phyloP scores from a whole-genome alignment of 2,329 filamentous ascomycete species.

The Fusarium hostae region DNA sequence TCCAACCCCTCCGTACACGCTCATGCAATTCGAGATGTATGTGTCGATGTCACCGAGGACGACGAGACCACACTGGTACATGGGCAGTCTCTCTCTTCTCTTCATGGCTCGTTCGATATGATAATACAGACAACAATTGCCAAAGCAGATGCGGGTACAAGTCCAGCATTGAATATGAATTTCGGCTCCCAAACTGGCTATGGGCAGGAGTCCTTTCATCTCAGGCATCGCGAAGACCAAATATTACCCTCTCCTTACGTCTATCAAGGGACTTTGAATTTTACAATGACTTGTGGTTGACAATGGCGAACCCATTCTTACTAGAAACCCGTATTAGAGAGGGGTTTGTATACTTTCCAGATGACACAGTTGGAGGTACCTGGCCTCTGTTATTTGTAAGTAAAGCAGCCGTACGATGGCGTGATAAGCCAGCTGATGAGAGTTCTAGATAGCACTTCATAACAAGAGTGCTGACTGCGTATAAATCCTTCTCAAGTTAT shows the following conservation, averaged over 20 bases:
- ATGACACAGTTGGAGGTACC: rapidly evolving
- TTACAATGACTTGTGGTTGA: rapidly evolving
- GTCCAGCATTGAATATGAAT: neutral
- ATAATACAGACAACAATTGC: rapidly evolving
- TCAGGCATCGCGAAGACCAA: neutral
- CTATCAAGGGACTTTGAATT: neutral
- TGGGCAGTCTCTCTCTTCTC: neutral
- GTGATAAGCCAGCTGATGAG: rapidly evolving
- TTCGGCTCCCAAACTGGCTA: slow-evolving; percentile 22
- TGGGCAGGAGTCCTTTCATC: neutral
- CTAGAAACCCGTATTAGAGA: neutral
- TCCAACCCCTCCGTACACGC: neutral
- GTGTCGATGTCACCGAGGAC: slow-evolving; percentile 18
- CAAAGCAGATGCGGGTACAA: neutral
- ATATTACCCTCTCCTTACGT: neutral
- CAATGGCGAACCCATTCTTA: rapidly evolving
- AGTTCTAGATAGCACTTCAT: rapidly evolving
- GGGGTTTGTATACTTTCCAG: neutral
- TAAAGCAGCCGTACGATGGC: rapidly evolving
- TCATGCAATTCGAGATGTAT: neutral
- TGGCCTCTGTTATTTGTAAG: neutral
- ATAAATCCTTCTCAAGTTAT: neutral
- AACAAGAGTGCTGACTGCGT: rapidly evolving
- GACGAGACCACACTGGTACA: neutral
- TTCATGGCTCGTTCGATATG: slow-evolving; percentile 14